phyloP scores from a whole-genome alignment of 495 filamentous ascomycete species.

The Viridothelium virens region DNA sequence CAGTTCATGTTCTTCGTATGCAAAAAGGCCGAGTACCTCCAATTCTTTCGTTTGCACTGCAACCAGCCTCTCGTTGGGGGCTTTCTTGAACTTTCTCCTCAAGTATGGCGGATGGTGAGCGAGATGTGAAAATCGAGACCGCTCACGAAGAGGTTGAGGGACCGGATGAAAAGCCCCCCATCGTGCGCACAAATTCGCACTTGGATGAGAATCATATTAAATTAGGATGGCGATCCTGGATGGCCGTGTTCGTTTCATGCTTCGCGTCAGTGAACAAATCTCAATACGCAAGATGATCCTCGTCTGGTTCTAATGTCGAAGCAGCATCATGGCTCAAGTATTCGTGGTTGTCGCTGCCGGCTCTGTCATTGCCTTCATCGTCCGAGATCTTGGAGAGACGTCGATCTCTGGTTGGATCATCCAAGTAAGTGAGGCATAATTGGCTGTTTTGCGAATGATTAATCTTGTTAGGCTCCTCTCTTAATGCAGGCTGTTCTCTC shows the following conservation, averaged over 20 bases:
- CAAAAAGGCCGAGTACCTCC: not conserved
- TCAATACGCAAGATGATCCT: not conserved
- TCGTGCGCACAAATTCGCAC: not conserved
- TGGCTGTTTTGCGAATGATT: conserved; percentile 6
- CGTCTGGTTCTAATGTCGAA: not conserved
- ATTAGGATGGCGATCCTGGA: conserved; percentile 31
- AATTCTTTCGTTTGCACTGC: not conserved
- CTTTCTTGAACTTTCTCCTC: not conserved
- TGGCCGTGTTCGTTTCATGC: conserved; percentile 32
- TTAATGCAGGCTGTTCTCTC: conserved; percentile 49
- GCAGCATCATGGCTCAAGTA: conserved; percentile 34
- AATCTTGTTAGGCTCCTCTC: conserved; percentile 39
- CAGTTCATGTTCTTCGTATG: not conserved
- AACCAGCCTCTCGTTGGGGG: not conserved
- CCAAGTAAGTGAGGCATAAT: conserved; percentile 30
- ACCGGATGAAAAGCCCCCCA: not conserved
- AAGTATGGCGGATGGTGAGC: not conserved
- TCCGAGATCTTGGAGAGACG: conserved; percentile 45
- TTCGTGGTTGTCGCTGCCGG: conserved; percentile 51
- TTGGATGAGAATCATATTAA: conserved; percentile 22
- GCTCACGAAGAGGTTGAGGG: not conserved
- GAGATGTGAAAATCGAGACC: not conserved
- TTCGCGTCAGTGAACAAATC: conserved; percentile 18
- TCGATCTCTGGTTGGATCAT: conserved; percentile 49
- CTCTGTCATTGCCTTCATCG: conserved; percentile 48